These are phyloP conservation scores for Spathaspora girioi DNA, from an alignment of 805 yeast species.

Conservation along the genomic window DNA sequence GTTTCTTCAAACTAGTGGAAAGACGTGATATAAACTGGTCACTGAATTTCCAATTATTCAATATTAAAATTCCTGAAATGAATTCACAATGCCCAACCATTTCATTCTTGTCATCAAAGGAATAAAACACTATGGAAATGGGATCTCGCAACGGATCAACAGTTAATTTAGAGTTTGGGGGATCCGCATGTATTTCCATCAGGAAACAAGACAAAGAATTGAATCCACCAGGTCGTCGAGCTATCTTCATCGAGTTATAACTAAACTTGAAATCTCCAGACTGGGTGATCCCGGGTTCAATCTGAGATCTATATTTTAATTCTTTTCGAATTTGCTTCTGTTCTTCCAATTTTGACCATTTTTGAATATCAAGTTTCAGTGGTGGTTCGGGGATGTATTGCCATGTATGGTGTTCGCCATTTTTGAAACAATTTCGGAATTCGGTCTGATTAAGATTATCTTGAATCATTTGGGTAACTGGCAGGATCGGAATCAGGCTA, in stretches of 20 bases:
- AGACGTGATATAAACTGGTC: not conserved
- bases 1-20: not conserved
- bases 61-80: slow-evolving; percentile 16
- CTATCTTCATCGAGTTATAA: slow-evolving; percentile 27
- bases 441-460: not conserved
- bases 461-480: slow-evolving; percentile 1
- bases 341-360: slow-evolving; percentile 26
- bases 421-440: not conserved
- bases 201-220: slow-evolving; percentile 53
- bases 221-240: slow-evolving; percentile 36
- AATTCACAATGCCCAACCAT: slow-evolving; percentile 10
- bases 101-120: slow-evolving; percentile 38
- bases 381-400: slow-evolving; percentile 51
- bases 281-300: slow-evolving; percentile 44
- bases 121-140: slow-evolving; percentile 62
- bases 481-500: slow-evolving; percentile 1
- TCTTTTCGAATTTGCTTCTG: slow-evolving; percentile 10
- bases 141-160: slow-evolving; percentile 52
- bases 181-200: slow-evolving; percentile 63
- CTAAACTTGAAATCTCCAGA: slow-evolving; percentile 37
- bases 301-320: slow-evolving; percentile 42
- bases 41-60: not conserved
- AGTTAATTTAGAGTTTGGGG: slow-evolving; percentile 38
- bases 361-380: slow-evolving; percentile 27
- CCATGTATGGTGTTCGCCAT: slow-evolving; percentile 27